These are phyloP conservation scores for Rhexocercosporidium sp. DNA, from an alignment of 2,329 filamentous ascomycete species.

Conservation along the genomic window DNA sequence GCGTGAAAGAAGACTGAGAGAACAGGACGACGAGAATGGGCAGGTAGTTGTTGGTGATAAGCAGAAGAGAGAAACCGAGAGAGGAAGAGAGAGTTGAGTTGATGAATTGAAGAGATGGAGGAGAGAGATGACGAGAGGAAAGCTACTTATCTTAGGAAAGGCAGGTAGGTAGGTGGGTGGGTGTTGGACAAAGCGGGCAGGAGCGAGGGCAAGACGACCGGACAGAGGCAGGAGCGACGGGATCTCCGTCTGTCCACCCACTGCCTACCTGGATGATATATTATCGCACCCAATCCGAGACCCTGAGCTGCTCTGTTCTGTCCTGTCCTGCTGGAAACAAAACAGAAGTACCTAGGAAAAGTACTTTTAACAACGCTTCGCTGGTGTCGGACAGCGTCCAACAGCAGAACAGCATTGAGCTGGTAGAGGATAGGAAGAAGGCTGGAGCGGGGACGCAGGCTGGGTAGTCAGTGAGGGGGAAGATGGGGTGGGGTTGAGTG, in stretches of 20 bases:
- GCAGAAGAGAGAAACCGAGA: background rate
- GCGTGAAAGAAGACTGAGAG: background rate
- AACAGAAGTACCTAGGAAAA: background rate
- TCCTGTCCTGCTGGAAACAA: background rate
- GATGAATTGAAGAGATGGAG: background rate
- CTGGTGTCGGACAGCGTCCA: background rate
- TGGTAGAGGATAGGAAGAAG: slow-evolving; percentile 63
- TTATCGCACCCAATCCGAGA: background rate
- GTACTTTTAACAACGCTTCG: background rate
- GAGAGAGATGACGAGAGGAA: background rate
- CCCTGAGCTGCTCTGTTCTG: background rate
- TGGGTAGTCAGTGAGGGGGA: slow-evolving; percentile 3
- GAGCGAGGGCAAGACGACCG: too few species aligned
- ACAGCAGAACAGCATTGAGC: slow-evolving; percentile 83
- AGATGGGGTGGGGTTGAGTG: background rate
- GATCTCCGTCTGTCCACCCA: too few species aligned
- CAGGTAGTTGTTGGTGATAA: background rate
- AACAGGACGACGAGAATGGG: background rate
- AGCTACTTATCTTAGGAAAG: background rate
- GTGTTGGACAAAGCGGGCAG: too few species aligned
- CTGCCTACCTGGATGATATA: background rate
- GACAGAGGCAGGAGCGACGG: too few species aligned
- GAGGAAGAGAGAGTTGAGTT: background rate
- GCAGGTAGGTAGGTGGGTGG: background rate
- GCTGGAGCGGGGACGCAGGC: slow-evolving; percentile 6